A percentile compares a stretch with the other conserved stretches of the same genome.
Evolutionary conservation across 352 stramenopile species (phyloP).

Genomic region (Ophiocytium majus): DNA sequence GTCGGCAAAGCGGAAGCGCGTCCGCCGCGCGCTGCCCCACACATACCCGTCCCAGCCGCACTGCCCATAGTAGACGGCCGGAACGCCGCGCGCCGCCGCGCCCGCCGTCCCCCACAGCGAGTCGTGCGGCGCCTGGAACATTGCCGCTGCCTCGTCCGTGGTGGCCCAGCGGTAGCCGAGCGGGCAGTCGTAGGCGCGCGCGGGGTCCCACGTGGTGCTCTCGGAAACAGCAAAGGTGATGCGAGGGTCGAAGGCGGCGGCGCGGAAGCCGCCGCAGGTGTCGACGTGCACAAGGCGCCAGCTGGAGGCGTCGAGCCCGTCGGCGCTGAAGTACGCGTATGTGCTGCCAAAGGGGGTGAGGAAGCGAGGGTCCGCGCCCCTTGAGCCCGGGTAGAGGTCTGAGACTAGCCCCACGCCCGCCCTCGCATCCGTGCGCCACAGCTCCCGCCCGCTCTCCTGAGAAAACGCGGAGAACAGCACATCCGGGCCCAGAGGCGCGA

Average conservation of each 20-base stretch:
- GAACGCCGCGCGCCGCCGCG: background rate
- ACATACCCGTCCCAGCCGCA: slow-evolving; percentile 76
- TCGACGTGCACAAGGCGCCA: slow-evolving; percentile 61
- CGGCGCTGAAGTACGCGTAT: slow-evolving; percentile 74
- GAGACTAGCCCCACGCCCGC: slow-evolving; percentile 62
- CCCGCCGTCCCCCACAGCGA: slow-evolving; percentile 6
- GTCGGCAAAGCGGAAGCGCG: slow-evolving; percentile 78
- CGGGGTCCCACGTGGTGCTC: slow-evolving; percentile 64
- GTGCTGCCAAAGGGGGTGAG: slow-evolving; percentile 64
- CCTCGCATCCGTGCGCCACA: slow-evolving; percentile 67
- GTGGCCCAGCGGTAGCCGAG: slow-evolving; percentile 73
- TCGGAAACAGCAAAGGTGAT: slow-evolving; percentile 72
- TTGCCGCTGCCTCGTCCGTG: slow-evolving; percentile 57
- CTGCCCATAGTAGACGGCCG: slow-evolving; percentile 70
- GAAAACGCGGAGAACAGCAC: background rate
- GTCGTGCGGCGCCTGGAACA: slow-evolving; percentile 43
- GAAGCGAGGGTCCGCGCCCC: slow-evolving; percentile 58
- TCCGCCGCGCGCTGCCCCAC: slow-evolving; percentile 66
- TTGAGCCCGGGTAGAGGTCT: slow-evolving; percentile 66
- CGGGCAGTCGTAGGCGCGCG: slow-evolving; percentile 75
- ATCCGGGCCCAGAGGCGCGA: background rate
- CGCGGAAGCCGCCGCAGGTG: slow-evolving; percentile 68
- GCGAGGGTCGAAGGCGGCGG: slow-evolving; percentile 62
- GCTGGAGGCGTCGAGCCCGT: slow-evolving; percentile 64
- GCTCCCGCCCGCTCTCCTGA: slow-evolving; percentile 53